Evolutionary conservation across 2,329 filamentous ascomycete species (phyloP), one percentile per base, ranked within the genome.

Genomic region (Trichoderma guizhouense): DNA sequence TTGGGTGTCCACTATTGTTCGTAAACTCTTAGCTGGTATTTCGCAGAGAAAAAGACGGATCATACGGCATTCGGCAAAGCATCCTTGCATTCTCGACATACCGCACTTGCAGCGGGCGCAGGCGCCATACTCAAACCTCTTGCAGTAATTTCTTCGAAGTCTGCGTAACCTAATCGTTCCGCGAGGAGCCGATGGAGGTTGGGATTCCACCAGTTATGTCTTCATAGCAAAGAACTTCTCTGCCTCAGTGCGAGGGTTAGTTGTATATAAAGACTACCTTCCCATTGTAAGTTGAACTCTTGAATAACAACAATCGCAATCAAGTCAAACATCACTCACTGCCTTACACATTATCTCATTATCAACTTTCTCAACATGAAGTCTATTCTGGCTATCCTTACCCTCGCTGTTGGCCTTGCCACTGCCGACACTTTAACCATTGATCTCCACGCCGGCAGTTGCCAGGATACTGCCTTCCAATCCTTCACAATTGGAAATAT

Each of bases 401-500:
- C 60, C 1, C 34, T 63, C 8, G 34, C 60, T 43, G 18, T 43
- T 43, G 60, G 60, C 60, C 60, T 63, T 63, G 60, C 21, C 60
- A 43, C 24, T 43, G 60, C 60, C 21, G 60, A 63, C 6, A 63
- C 60, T 43, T 63, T 63, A n/a, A 63, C 14, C 34, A 63, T 63
- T 28, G 60, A 63, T 43, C 34, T 63, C 9, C 60, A 63, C 21
- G 34, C 60, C 15, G 15, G 24, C 24, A 30, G 60, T 28, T 63
- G 60, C 34, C 11, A 24, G 4, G 60, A 63, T n/a, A 43, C 34
- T 63, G 7, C 60, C 28, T 63, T 63, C 60, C 60, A 63, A 28
- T 43, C 60, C 8, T 63, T 63, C 34, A 63, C 34, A n/a, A 63
- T 63, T 43, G 60, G 60, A 63, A 63, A 63, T n/a, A 18, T 63